Evolutionary conservation across 2,329 filamentous ascomycete genomes (phyloP), one percentile per base, ranked within the genome.

Genomic region (Colletotrichum costaricense): DNA sequence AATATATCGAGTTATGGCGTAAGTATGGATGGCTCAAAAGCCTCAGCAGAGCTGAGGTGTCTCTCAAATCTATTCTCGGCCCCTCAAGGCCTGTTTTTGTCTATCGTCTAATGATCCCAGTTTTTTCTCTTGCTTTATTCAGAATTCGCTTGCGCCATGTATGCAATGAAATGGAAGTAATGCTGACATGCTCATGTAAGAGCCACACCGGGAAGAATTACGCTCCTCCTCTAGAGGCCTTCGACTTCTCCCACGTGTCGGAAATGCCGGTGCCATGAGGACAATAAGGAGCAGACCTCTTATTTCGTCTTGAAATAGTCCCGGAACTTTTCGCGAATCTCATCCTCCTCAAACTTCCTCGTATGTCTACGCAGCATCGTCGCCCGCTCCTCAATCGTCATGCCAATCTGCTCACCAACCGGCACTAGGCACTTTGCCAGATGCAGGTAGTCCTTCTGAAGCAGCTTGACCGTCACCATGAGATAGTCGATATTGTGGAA

Each of bases 401-500:
- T 89, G 6, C 84, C 82, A 54, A 93, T 90, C 84, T 95, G 94
- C 2, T 90, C 86, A 0, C 93, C 93, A 52, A 96, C 92, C 0
- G 94, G 94, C 16, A 96, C 92, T 60, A 96, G 80, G 74, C 93
- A 92, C 67, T 86, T 86, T 1, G 93, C 93, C 11, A 96, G 86
- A 66, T 91, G 85, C 62, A 86, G 83, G 77, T 96, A 96, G 79
- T 95, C 91, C 81, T 94, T 94, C 72, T 86, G 86, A 77, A 95
- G 78, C 22, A 95, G 82, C 56, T 88, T 88, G 42, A 94, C 81
- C 0, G 93, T 94, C 74, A 95, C 89, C 87, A 94, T 92, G 64
- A 95, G 83, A 79, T 94, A 96, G 81, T 95, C 93, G 77, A 96
- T 94, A 78, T 95, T 92, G 81, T 93, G 91, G 79, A 96, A 95